Conservation (phyloP, 2,329 filamentous ascomycete species). For the Chaetoscypha palmicola region DNA sequence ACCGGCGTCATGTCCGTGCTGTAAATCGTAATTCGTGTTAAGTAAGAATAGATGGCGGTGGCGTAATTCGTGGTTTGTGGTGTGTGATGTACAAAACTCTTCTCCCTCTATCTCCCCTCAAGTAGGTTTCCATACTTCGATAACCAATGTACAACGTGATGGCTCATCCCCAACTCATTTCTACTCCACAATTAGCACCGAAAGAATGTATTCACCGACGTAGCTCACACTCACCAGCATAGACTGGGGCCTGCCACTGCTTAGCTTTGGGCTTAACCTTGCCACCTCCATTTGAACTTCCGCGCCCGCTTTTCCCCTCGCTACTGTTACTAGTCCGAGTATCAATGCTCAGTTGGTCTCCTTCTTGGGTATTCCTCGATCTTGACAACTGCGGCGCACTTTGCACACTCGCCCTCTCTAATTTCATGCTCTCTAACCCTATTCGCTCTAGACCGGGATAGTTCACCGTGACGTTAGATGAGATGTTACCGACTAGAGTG, state of each 20-base stretch:
- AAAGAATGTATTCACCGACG: neutral
- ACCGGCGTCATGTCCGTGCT: neutral
- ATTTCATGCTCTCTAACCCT: neutral
- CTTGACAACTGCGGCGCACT: slow-evolving; percentile 1
- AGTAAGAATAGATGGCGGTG: neutral
- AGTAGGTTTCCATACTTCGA: too few relatives aligned
- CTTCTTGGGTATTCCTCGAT: slow-evolving; percentile 3
- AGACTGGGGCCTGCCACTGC: slow-evolving; percentile 36
- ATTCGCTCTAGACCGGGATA: slow-evolving; percentile 16
- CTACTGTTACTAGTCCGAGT: slow-evolving; percentile 27
- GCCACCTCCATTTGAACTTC: slow-evolving; percentile 19
- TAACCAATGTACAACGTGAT: too few relatives aligned
- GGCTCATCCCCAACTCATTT: slow-evolving; percentile 10
- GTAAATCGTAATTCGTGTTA: neutral
- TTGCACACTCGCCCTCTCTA: slow-evolving; percentile 15
- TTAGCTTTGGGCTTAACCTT: slow-evolving; percentile 32
- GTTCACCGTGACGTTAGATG: slow-evolving; percentile 12
- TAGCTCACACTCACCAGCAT: slow-evolving; percentile 30
- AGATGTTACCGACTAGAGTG: slow-evolving; percentile 16
- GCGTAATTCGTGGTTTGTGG: neutral
- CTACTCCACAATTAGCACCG: neutral
- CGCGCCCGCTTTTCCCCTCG: slow-evolving; percentile 26
- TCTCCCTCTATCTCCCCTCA: too few relatives aligned
- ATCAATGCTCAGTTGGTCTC: slow-evolving; percentile 19
- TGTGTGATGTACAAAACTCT: slow-evolving; percentile 2